Evolutionary conservation across 805 yeast species (phyloP).

Genomic region (Wickerhamiella azyma): DNA sequence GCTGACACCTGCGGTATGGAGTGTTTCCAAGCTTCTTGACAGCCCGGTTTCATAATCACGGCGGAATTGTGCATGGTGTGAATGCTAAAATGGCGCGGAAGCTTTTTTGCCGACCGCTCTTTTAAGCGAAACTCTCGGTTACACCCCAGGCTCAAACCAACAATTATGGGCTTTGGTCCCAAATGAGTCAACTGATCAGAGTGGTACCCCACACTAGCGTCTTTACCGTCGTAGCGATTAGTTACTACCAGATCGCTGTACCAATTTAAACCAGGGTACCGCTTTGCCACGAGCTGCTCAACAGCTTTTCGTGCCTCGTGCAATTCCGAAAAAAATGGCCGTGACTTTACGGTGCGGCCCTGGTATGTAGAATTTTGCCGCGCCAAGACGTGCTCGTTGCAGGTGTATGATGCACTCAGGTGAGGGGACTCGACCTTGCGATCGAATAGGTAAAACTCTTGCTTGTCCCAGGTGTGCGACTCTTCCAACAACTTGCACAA

Average conservation of each 20-base stretch:
- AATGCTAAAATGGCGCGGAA: conserved; percentile 32
- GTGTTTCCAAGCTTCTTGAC: conserved; percentile 66
- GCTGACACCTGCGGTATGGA: conserved; percentile 35
- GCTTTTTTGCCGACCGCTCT: conserved; percentile 18
- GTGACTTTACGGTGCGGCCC: conserved; percentile 27
- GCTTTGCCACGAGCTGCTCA: conserved; percentile 30
- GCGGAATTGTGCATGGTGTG: conserved; percentile 61
- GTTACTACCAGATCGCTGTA: conserved; percentile 39
- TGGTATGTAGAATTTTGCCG: conserved; percentile 23
- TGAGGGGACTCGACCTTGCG: conserved; percentile 49
- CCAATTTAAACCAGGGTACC: conserved; percentile 31
- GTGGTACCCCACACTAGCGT: conserved; percentile 55
- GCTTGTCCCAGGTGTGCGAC: conserved; percentile 28
- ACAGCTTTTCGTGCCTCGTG: conserved; percentile 28
- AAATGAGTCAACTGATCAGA: conserved; percentile 58
- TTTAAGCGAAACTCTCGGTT: conserved; percentile 53
- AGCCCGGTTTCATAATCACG: conserved; percentile 62
- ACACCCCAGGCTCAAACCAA: conserved; percentile 55
- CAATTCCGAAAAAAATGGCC: conserved; percentile 31
- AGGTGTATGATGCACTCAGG: conserved; percentile 29
- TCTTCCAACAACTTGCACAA: conserved; percentile 33
- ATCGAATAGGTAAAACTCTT: conserved; percentile 49
- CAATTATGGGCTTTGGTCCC: conserved; percentile 60
- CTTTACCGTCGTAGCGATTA: conserved; percentile 39
- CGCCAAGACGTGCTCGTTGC: conserved; percentile 14